phyloP scores from a whole-genome alignment of 148 eudicot species.

The Rhododendron simsii region DNA sequence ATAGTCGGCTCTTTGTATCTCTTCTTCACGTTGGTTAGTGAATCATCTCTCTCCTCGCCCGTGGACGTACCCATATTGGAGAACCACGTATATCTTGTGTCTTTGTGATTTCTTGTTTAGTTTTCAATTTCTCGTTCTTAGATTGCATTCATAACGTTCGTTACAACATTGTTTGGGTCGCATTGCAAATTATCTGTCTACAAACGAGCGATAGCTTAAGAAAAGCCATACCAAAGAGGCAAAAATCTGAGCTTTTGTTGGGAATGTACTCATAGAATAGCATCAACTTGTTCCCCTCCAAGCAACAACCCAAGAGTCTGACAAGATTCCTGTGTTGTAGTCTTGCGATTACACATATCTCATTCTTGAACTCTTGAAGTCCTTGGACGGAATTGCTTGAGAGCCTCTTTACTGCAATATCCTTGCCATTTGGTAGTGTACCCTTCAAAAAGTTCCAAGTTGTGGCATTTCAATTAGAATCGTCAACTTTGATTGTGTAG shows the following conservation, averaged over 20 bases:
- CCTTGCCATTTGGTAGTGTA: conserved; percentile 22
- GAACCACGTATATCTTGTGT: too few species aligned
- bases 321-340: conserved; percentile 43
- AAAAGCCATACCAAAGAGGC: not conserved
- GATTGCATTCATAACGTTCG: too few species aligned
- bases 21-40: too few species aligned
- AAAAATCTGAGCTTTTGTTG: conserved; percentile 34
- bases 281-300: conserved; percentile 20
- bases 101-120: too few species aligned
- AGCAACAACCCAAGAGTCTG: conserved; percentile 32
- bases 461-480: not conserved
- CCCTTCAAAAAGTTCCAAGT: conserved; percentile 19
- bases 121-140: too few species aligned
- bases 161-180: too few species aligned
- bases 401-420: conserved; percentile 38
- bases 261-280: conserved; percentile 37
- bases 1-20: too few species aligned
- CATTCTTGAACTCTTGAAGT: conserved; percentile 29
- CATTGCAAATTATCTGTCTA: not conserved
- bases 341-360: conserved; percentile 31
- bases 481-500: too few species aligned
- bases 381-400: conserved; percentile 36
- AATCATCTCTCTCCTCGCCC: too few species aligned
- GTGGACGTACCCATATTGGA: too few species aligned
- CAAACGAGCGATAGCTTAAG: not conserved